These are phyloP conservation scores for Aspergillus candidus DNA, from an alignment of 2,329 filamentous ascomycete species.

Conservation along the genomic window DNA sequence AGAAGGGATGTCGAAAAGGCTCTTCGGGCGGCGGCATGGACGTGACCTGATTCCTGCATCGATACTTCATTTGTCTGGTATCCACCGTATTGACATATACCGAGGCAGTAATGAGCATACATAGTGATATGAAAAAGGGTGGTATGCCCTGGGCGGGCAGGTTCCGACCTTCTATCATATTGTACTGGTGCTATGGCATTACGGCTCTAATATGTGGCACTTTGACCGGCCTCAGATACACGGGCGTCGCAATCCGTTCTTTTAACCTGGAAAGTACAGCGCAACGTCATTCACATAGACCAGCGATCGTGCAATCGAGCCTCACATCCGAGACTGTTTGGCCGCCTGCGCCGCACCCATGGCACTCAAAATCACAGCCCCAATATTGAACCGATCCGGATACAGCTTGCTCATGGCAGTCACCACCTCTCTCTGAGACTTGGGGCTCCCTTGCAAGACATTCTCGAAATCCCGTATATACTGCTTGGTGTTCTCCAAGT, in stretches of 20 bases:
- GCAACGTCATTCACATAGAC: too few relatives aligned
- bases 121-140: too few relatives aligned
- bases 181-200: too few relatives aligned
- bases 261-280: too few relatives aligned
- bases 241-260: too few relatives aligned
- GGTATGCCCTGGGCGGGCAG: too few relatives aligned
- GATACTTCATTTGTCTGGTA: neutral
- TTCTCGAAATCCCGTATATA: constrained; percentile 3
- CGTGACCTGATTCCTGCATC: neutral
- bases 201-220: too few relatives aligned
- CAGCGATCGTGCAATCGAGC: neutral
- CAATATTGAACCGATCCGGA: constrained; percentile 4
- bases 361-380: constrained; percentile 1
- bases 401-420: constrained; percentile 2
- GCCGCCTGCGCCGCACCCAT: constrained; percentile 1
- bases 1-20: constrained; percentile 18
- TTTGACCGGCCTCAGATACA: too few relatives aligned
- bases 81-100: too few relatives aligned
- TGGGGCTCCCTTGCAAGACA: neutral
- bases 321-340: constrained; percentile 1
- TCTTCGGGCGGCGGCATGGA: constrained; percentile 5
- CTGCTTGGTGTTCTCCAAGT: constrained; percentile 5
- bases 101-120: too few relatives aligned
- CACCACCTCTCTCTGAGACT: constrained; percentile 1
- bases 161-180: too few relatives aligned